Percentiles rank a stretch among this genome's conserved stretches.
phyloP scores from a whole-genome alignment of 768 basidiomycete genomes.

The Xerocomellus amylosporus region DNA sequence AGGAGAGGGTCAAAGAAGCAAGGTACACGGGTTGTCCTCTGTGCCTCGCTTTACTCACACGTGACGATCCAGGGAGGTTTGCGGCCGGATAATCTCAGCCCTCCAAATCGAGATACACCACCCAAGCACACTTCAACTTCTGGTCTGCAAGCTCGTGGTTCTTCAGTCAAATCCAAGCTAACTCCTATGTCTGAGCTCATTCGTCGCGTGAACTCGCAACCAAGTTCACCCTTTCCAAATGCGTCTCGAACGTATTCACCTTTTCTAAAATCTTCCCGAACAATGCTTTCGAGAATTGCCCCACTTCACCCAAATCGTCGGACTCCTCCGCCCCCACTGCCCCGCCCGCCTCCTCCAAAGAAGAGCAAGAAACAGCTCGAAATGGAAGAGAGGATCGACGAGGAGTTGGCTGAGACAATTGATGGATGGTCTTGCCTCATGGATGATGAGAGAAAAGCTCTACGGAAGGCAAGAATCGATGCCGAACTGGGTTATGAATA shows the following conservation, averaged over 20 bases:
- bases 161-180: conserved; percentile 51
- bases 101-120: background rate
- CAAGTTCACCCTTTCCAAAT: conserved; percentile 50
- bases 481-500: conserved; percentile 60
- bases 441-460: conserved; percentile 44
- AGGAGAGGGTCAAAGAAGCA: conserved; percentile 9
- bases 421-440: conserved; percentile 56
- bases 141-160: conserved; percentile 20
- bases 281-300: conserved; percentile 63
- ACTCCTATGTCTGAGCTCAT: conserved; percentile 77
- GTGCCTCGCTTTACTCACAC: background rate
- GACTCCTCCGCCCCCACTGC: conserved; percentile 70
- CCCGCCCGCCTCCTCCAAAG: conserved; percentile 66
- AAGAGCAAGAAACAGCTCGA: conserved; percentile 79
- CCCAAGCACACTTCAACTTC: conserved; percentile 11
- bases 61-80: conserved; percentile 13
- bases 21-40: conserved; percentile 9
- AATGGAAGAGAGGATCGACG: conserved; percentile 76
- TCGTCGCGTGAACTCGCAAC: conserved; percentile 63
- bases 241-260: conserved; percentile 52
- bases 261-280: conserved; percentile 60
- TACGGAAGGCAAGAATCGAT: conserved; percentile 61
- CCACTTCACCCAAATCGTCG: conserved; percentile 73
- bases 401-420: conserved; percentile 69
- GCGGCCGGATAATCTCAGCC: conserved; percentile 1